Base-by-base conservation (phyloP, 169 alveolate species). In the Babesia ovata region DNA sequence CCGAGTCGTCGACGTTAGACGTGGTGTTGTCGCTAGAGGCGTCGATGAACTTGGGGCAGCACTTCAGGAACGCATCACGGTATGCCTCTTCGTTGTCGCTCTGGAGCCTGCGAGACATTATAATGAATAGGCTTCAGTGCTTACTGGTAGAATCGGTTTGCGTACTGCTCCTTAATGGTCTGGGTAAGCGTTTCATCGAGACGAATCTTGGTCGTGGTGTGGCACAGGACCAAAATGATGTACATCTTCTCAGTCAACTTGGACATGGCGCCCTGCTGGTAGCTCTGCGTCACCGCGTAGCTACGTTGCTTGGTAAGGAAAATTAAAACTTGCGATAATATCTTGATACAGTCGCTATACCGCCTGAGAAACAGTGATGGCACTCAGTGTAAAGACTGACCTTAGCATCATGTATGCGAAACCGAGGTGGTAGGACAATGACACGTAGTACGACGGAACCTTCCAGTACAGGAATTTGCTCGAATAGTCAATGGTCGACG, bases 1-100 rank as follows among this genome's bases (percentile, higher is more conserved):
- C 76, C 50, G 79, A 62, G 24, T 85, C 87, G 39, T 74, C 75
- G n/a, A 83, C 91, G 0, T 70, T 61, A 26, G 77, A 28, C 22
- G 79, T 53, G 28, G 58, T 87, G 10, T 50, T 85, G 56, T 79
- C 76, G 58, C 65, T 63, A 36, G 90, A 45, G 2, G 94, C 93
- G 76, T 90, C 90, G 54, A 91, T 90, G 84, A 91, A 91, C 72
- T 90, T 89, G n/a, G 95, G 95, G 53, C 93, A 86, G 22, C 91
- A 88, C 81, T 79, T 75, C 60, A 74, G 52, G 73, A 91, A 91
- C 16, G 86, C 69, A 28, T 91, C 95, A 19, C 91, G 72, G 72
- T 81, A 90, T 45, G 95, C 60, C 60, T 89, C 93, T 61, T 91
- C 95, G 56, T 86, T 87, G 22, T 88, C 92, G 21, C 83, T 76